Evolutionary conservation across 2,329 filamentous ascomycete species (phyloP), one percentile per base, ranked within the genome.

Genomic region (Zalaria sp.): DNA sequence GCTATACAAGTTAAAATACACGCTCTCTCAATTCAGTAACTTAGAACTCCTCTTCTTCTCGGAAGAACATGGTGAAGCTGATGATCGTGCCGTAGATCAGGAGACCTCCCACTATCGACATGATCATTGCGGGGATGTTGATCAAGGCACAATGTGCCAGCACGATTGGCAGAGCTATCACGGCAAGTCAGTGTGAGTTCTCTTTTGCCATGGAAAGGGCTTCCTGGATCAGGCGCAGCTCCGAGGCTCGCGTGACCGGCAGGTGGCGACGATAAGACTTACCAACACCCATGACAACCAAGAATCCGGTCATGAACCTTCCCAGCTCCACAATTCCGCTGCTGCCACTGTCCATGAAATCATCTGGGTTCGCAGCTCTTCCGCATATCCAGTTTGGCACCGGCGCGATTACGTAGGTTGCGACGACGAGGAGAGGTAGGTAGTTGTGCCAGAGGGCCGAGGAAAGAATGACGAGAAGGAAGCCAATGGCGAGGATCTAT

Each of bases 1-100:
- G 18, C 18, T 18, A 18, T 18, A 18, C 18, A 18, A 18, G 18
- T 18, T 18, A 18, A 18, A 18, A 18, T 18, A 18, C 18, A 18
- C 18, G 18, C 18, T 18, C 18, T 18, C 18, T 18, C 18, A 18
- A 18, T 18, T 18, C 18, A 18, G 2, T 18, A 18, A 18, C 29
- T 36, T 66, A 96, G 62, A 96, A 98, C 54, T 96, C 91, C 58
- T 93, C 83, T 61, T 96, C 87, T 64, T 96, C 88, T 60, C 89
- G 83, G 72, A 98, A 98, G 69, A 96, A 98, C 79, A 95, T 83
- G 51, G 83, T 81, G 64, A 98, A 98, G 67, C 83, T 91, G 65
- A 98, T 93, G 59, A 98, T 95, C 38, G 91, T 98, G 43, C 86
- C 85, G 65, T 98, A 98, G 60, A 98, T 98, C 59, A 98, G 68